Evolutionary conservation across 1,139 yeast species (phyloP).

Genomic region (Debaryomyces subglobosus): DNA sequence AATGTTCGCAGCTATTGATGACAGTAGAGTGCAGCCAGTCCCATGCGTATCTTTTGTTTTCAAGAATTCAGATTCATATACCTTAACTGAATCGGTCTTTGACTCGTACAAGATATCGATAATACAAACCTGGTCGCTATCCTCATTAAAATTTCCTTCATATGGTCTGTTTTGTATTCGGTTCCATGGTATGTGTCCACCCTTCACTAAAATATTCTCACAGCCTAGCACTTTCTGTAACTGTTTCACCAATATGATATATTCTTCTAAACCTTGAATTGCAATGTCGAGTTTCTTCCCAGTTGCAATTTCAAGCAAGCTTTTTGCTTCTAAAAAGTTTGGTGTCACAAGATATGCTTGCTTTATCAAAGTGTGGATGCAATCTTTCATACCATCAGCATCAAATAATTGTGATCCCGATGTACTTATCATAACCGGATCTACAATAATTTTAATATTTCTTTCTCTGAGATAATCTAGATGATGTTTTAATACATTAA

Average conservation of each 20-base stretch:
- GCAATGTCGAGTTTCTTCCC: slow-evolving; percentile 21
- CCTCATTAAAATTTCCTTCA: slow-evolving; percentile 17
- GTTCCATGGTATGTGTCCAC: slow-evolving; percentile 74
- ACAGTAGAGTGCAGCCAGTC: slow-evolving; percentile 87
- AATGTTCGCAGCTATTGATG: slow-evolving; percentile 76
- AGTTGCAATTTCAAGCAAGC: slow-evolving; percentile 29
- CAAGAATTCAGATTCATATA: slow-evolving; percentile 54
- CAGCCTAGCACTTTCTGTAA: slow-evolving; percentile 49
- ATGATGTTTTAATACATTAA: slow-evolving; percentile 46
- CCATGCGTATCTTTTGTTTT: slow-evolving; percentile 73
- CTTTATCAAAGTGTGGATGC: slow-evolving; percentile 52
- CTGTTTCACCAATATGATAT: slow-evolving; percentile 38
- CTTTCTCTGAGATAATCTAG: slow-evolving; percentile 30
- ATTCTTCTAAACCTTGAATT: slow-evolving; percentile 17
- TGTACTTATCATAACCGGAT: slow-evolving; percentile 85
- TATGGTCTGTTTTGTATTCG: slow-evolving; percentile 19
- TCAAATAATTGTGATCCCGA: slow-evolving; percentile 66
- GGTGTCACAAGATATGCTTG: slow-evolving; percentile 75
- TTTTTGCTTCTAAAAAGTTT: slow-evolving; percentile 66
- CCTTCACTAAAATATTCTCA: slow-evolving; percentile 68
- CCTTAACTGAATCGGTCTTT: slow-evolving; percentile 32
- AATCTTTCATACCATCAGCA: slow-evolving; percentile 45
- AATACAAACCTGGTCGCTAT: slow-evolving; percentile 31
- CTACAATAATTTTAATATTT: slow-evolving; percentile 56
- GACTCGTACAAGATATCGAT: slow-evolving; percentile 66